Evolutionary conservation across 1,284 basidiomycete species (phyloP), one percentile per base, ranked within the genome.

Genomic region (Meira nashicola): DNA sequence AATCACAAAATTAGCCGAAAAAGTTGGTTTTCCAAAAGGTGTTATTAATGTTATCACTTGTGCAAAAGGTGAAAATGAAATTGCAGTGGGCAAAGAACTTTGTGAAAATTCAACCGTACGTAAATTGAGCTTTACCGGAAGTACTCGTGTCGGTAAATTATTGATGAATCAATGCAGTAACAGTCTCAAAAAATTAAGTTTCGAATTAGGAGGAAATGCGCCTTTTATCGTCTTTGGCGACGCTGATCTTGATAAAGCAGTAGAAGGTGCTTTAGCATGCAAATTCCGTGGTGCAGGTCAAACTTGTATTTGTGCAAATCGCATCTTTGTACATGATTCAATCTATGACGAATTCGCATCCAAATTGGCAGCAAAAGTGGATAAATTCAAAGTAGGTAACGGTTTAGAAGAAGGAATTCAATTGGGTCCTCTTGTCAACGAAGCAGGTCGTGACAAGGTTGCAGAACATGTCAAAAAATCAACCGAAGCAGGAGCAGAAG

Each of bases 201-300:
- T 77, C 64, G 75, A 73, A 64, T 68, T 71, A 39, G 83, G 83
- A 11, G 93, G 93, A 51, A 97, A 94, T 65, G 85, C 90, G 0
- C 89, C 92, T 0, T 94, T 94, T 80, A 94, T 95, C 67, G 91
- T 99, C 8, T 98, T 99, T 76, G 89, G 92, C 63, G 95, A 98
- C 74, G 93, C 93, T 0, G 88, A 98, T 76, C 84, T 99, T 55
- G 89, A 92, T 62, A 87, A 88, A 55, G 95, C 95, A 25, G 90
- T 98, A n/a, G 87, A 88, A 64, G 92, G 83, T 53, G 90, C 90
- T 4, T 84, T 95, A 63, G 74, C 84, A 1, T 90, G 86, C 84
- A 99, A 99, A 81, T 98, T 97, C 86, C 86, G 95, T 51, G 83
- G 83, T 25, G 88, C 86, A 15, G 94, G 94, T 1, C 95, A 99